phyloP scores from a whole-genome alignment of 371 early-diverging fungal species.

The Synchytrium microbalum region DNA sequence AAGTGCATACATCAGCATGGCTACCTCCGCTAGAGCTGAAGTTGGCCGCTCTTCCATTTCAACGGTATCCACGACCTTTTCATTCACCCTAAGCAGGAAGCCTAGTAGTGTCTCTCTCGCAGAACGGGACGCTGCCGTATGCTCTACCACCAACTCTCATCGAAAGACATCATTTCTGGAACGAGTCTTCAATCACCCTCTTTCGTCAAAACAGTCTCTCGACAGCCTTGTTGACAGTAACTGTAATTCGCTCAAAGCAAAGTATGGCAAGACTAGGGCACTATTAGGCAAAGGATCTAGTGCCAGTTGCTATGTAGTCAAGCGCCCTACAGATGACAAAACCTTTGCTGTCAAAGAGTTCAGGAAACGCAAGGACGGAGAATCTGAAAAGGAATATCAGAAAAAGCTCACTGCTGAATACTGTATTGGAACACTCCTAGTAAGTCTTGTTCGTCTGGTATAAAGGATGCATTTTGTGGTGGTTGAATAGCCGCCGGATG shows the following conservation, averaged over 20 bases:
- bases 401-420: conserved; percentile 77
- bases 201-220: neutral
- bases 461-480: neutral
- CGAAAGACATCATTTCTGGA: too few species aligned
- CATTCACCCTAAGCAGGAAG: too few species aligned
- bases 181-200: neutral
- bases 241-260: neutral
- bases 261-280: conserved; percentile 12
- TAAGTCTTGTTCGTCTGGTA: conserved; percentile 2
- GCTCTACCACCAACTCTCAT: too few species aligned
- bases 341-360: conserved; percentile 56
- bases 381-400: conserved; percentile 55
- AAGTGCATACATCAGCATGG: too few species aligned
- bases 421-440: conserved; percentile 48
- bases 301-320: conserved; percentile 32
- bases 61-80: too few species aligned
- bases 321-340: conserved; percentile 9
- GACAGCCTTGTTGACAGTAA: neutral
- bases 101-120: too few species aligned
- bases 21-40: too few species aligned
- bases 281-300: conserved; percentile 73
- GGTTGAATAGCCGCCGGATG: too few species aligned
- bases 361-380: conserved; percentile 48
- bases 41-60: too few species aligned
- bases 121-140: too few species aligned